phyloP scores from a whole-genome alignment of 2,329 filamentous ascomycete genomes.

The Colletotrichum orchidophilum region DNA sequence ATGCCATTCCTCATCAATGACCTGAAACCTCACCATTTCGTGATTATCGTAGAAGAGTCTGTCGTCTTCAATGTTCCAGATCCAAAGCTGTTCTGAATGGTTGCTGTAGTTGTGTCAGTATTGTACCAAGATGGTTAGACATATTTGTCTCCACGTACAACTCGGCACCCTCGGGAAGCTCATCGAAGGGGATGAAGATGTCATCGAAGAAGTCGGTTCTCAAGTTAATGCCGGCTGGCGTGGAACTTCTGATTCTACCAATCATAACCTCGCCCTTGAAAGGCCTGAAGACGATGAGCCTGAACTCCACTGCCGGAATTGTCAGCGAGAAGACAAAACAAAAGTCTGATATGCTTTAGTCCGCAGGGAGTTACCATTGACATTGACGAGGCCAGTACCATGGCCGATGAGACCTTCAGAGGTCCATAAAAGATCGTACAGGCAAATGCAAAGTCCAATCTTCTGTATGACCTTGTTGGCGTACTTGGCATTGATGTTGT shows the following conservation, averaged over 20 bases:
- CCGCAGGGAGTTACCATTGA: slow-evolving; percentile 73
- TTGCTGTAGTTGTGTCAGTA: slow-evolving; percentile 60
- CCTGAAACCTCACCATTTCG: slow-evolving; percentile 86
- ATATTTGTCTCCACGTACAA: slow-evolving; percentile 67
- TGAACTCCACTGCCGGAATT: slow-evolving; percentile 80
- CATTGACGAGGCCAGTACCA: slow-evolving; percentile 90
- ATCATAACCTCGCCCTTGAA: slow-evolving; percentile 95
- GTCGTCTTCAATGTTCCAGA: slow-evolving; percentile 80
- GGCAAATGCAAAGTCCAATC: slow-evolving; percentile 90
- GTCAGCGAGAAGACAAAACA: slow-evolving; percentile 27
- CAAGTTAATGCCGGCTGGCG: slow-evolving; percentile 77
- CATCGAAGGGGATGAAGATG: slow-evolving; percentile 79
- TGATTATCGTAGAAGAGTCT: slow-evolving; percentile 89
- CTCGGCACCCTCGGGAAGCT: slow-evolving; percentile 78
- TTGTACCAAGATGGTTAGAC: background rate
- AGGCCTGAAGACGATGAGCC: slow-evolving; percentile 91
- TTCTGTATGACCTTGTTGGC: slow-evolving; percentile 96
- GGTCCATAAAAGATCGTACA: slow-evolving; percentile 89
- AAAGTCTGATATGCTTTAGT: background rate
- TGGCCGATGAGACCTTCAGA: slow-evolving; percentile 96
- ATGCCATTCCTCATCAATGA: slow-evolving; percentile 90
- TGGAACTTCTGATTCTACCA: slow-evolving; percentile 82
- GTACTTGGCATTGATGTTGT: slow-evolving; percentile 97
- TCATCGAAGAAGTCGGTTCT: slow-evolving; percentile 94
- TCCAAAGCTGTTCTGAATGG: slow-evolving; percentile 80